Conservation (phyloP, 2,329 filamentous ascomycete genomes). For the Aspergillus aculeatinus region DNA sequence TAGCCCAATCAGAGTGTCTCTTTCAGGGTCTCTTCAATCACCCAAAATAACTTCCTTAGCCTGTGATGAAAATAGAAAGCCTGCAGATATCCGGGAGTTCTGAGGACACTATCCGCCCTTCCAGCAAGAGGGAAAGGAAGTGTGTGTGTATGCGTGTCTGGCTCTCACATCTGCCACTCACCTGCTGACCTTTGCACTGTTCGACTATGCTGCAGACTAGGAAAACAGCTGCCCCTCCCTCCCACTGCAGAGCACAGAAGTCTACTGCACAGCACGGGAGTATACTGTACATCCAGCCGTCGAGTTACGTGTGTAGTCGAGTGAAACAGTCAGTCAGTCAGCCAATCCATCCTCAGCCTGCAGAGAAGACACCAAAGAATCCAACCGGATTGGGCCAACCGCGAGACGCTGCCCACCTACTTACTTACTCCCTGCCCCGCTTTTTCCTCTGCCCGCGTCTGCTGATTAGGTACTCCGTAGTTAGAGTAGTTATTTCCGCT, state of each 20-base stretch:
- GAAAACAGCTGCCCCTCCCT: too few species aligned
- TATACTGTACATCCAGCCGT: too few species aligned
- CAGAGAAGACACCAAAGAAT: neutral
- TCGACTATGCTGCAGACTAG: neutral
- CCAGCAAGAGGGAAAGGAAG: constrained; percentile 1
- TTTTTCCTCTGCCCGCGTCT: neutral
- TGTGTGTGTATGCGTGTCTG: neutral
- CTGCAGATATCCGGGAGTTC: neutral
- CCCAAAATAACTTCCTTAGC: constrained; percentile 6
- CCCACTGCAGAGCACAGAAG: too few species aligned
- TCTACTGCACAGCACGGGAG: too few species aligned
- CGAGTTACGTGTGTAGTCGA: too few species aligned
- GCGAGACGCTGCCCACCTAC: neutral
- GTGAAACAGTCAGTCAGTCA: too few species aligned
- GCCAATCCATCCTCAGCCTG: too few species aligned
- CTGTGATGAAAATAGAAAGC: constrained; percentile 7
- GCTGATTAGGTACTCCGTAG: neutral
- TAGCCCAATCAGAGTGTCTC: neutral
- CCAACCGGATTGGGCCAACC: neutral
- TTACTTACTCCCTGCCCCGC: neutral
- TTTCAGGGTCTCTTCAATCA: neutral
- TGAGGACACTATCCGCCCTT: neutral
- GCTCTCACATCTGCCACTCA: neutral
- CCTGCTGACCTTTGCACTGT: neutral
- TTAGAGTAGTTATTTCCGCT: too few species aligned